Percentiles rank a stretch among this genome's conserved stretches.
These are phyloP conservation scores for Chytriomyces confervae DNA, from an alignment of 192 early-diverging fungal genomes.

Conservation along the genomic window DNA sequence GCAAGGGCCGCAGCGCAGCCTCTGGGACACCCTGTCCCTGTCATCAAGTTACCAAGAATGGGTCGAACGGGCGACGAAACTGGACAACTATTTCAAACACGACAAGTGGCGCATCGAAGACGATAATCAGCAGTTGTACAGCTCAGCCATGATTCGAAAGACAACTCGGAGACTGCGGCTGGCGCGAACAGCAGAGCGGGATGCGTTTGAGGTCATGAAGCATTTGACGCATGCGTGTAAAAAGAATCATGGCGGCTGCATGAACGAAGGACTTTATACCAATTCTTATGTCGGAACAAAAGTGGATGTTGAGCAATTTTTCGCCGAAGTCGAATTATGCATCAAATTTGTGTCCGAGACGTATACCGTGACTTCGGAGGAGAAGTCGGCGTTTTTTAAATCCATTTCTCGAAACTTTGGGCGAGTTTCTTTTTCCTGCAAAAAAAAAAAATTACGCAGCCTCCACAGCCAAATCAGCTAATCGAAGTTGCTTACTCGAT, in stretches of 20 bases:
- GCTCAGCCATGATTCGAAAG: constrained; percentile 68
- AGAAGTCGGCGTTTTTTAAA: constrained; percentile 71
- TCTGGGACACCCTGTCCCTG: constrained; percentile 57
- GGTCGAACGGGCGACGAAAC: constrained; percentile 58
- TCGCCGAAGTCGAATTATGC: constrained; percentile 60
- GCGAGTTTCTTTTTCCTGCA: background rate
- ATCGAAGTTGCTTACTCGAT: background rate
- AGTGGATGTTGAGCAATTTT: constrained; percentile 68
- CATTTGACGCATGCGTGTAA: constrained; percentile 63
- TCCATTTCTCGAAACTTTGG: constrained; percentile 72
- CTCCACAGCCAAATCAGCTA: background rate
- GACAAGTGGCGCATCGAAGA: constrained; percentile 68
- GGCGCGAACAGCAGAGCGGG: constrained; percentile 4
- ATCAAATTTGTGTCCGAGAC: constrained; percentile 42
- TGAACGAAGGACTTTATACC: constrained; percentile 75
- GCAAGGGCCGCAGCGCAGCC: constrained; percentile 58
- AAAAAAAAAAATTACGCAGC: background rate
- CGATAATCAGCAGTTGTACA: constrained; percentile 57
- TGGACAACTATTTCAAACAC: constrained; percentile 72
- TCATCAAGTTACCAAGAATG: constrained; percentile 69
- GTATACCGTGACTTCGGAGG: constrained; percentile 34
- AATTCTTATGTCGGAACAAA: constrained; percentile 79
- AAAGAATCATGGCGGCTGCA: constrained; percentile 77
- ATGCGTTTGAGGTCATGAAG: constrained; percentile 23
- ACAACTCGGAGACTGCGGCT: constrained; percentile 30